A percentile compares a stretch with the other conserved stretches of the same genome.
phyloP scores from a whole-genome alignment of 177 flowering plant species.

The Telopea speciosissima region DNA sequence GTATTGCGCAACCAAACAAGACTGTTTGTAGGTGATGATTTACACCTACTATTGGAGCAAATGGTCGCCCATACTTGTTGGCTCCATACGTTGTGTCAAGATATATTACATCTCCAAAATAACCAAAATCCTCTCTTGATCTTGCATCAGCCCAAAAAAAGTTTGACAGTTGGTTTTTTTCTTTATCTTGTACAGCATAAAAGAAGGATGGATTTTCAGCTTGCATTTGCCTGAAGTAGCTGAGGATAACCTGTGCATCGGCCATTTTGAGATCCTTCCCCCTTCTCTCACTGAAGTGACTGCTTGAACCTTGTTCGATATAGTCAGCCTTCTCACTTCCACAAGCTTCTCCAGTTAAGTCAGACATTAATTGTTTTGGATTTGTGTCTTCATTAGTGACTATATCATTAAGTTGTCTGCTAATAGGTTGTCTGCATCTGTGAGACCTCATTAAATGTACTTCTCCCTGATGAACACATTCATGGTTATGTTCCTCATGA shows the following conservation, averaged over 20 bases:
- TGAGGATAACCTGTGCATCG: conserved; percentile 10
- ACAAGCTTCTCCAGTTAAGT: conserved; percentile 5
- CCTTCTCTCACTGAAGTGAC: conserved; percentile 5
- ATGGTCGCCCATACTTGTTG: conserved; percentile 21
- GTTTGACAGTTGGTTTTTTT: conserved; percentile 13
- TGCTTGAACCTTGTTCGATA: conserved; percentile 7
- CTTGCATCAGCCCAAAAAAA: conserved; percentile 29
- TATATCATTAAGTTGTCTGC: not conserved
- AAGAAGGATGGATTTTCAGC: conserved; percentile 20
- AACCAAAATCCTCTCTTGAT: conserved; percentile 21
- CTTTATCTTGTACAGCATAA: conserved; percentile 26
- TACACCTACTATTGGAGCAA: conserved; percentile 25
- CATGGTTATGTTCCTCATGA: conserved; percentile 23
- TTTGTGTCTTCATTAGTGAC: not conserved
- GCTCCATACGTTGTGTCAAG: conserved; percentile 23
- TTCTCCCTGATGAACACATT: conserved; percentile 16
- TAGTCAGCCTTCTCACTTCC: conserved; percentile 9
- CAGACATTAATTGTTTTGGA: conserved; percentile 2
- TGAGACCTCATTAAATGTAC: conserved; percentile 23
- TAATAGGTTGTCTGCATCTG: conserved; percentile 9
- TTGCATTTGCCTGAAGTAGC: conserved; percentile 20
- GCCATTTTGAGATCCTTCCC: conserved; percentile 7
- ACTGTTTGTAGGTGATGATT: conserved; percentile 29
- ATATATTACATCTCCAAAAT: conserved; percentile 27
- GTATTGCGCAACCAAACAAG: conserved; percentile 26